Conservation (phyloP, 257 asterid species). For the Solanum dulcamara region DNA sequence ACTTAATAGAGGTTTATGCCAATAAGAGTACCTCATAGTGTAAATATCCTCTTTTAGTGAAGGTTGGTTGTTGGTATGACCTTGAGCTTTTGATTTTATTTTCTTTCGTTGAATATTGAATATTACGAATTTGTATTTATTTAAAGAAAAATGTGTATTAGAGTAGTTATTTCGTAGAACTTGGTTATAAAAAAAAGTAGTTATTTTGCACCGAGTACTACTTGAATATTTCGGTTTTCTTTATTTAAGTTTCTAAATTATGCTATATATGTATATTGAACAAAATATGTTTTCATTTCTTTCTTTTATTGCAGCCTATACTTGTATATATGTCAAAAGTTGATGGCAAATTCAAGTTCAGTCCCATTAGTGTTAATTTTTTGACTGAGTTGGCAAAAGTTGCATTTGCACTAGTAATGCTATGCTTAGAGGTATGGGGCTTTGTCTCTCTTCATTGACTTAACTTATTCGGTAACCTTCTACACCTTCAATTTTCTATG, state of each 20-base stretch:
- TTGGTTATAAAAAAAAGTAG: not conserved
- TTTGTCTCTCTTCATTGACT: not conserved
- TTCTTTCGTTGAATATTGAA: not conserved
- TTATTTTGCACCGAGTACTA: not conserved
- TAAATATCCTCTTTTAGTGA: not conserved
- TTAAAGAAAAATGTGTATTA: not conserved
- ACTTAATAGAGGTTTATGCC: too few relatives aligned
- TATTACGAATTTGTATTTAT: not conserved
- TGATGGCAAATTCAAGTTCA: conserved; percentile 85
- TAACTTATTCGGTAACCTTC: not conserved
- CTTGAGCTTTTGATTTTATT: not conserved
- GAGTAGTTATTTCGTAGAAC: not conserved
- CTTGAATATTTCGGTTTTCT: not conserved
- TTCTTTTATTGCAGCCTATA: conserved; percentile 46
- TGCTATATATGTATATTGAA: not conserved
- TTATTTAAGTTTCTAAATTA: not conserved
- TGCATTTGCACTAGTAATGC: conserved; percentile 79
- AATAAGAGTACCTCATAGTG: not conserved
- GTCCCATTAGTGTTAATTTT: conserved; percentile 96
- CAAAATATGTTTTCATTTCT: conserved; percentile 3
- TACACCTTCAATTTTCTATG: not conserved
- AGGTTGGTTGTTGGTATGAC: not conserved
- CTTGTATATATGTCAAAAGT: conserved; percentile 94
- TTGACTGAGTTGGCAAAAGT: conserved; percentile 82
- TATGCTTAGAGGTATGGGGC: conserved; percentile 63